Evolutionary conservation across 2,329 filamentous ascomycete species (phyloP).

Genomic region (Phoma sp.): DNA sequence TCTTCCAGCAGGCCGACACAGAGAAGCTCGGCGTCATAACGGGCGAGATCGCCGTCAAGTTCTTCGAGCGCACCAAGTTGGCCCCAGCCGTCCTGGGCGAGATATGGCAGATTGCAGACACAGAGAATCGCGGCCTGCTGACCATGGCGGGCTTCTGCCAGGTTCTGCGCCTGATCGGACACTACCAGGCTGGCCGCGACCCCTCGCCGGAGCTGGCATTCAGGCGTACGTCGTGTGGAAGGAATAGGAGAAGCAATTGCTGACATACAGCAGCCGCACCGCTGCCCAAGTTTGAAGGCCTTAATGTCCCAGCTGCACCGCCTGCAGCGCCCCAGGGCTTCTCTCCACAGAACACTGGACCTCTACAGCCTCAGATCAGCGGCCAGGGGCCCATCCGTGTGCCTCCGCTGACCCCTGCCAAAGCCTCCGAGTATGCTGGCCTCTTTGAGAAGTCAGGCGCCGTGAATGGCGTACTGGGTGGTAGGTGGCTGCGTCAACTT

Average conservation of each 20-base stretch:
- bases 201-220: conserved; percentile 82
- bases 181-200: conserved; percentile 86
- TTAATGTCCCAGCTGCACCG: conserved; percentile 59
- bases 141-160: conserved; percentile 93
- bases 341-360: conserved; percentile 46
- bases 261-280: conserved; percentile 65
- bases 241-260: conserved; percentile 17
- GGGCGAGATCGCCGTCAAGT: conserved; percentile 93
- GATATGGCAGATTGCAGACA: conserved; percentile 99
- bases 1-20: conserved; percentile 91
- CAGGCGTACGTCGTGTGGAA: conserved; percentile 59
- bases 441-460: conserved; percentile 89
- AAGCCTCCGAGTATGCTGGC: conserved; percentile 85
- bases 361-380: conserved; percentile 48
- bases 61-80: conserved; percentile 95
- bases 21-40: conserved; percentile 93
- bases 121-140: conserved; percentile 91
- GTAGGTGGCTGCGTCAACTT: conserved; percentile 42
- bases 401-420: conserved; percentile 84
- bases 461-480: conserved; percentile 75
- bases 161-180: conserved; percentile 91
- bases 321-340: conserved; percentile 59
- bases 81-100: conserved; percentile 84
- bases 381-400: conserved; percentile 75
- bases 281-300: conserved; percentile 89